Evolutionary conservation across 2,329 filamentous ascomycete species (phyloP), one percentile per base, ranked within the genome.

Genomic region (Ceratocystis alfenasii): DNA sequence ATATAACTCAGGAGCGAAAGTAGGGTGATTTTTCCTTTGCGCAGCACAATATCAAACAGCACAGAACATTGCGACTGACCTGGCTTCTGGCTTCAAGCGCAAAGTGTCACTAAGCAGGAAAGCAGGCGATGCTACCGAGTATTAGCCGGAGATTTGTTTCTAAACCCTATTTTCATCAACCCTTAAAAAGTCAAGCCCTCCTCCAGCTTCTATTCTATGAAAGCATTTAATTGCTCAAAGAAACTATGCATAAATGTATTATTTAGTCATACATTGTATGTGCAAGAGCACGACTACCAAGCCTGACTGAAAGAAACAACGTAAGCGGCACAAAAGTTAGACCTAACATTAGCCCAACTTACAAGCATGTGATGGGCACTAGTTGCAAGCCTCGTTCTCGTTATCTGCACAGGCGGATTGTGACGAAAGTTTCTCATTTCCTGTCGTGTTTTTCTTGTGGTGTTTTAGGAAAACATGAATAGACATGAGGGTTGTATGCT

Each of bases 31-130:
- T 59, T 59, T 15, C 28, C 17, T 7, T 22, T 59, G 28, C 55
- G n/a, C 55, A n/a, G 55, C 15, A 33, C 28, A 36, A 36, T 8
- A 33, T 36, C 10, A 30, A 17, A 59, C 28, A 36, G 15, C 17
- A 10, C 25, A 59, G 15, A 59, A 5, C 15, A 30, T 20, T 30
- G 28, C 28, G 28, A 59, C n/a, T 36, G 55, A 30, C 5, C 22
- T 30, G 61, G n/a, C 20, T 20, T 15, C 22, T 30, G 61, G n/a
- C 20, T 20, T 15, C 46, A 48, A 50, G 30, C 44, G 62, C 62
- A 63, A 63, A 63, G 41, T 63, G 62, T 63, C 62, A 50, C 62
- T 6, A 48, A n/a, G 60, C 60, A 48, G n/a, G 10, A 62, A 30
- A 17, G 41, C 12, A n/a, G 3, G 12, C 5, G 8, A 48, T 10